Conservation (phyloP, 1,284 basidiomycete species). For the Leccinum pseudoinsigne region DNA sequence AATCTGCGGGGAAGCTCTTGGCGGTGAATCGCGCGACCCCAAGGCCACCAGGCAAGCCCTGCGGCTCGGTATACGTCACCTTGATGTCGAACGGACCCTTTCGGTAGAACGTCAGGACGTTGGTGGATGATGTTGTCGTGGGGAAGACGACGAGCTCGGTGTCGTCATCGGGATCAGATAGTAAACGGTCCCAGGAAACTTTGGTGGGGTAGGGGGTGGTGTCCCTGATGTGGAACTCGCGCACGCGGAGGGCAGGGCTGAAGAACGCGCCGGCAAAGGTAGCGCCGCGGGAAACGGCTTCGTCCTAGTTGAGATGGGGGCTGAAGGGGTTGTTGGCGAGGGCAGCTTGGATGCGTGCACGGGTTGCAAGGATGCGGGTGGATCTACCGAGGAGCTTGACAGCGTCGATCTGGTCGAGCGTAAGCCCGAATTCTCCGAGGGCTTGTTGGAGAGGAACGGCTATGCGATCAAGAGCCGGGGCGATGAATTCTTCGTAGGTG, state of each 20-base stretch:
- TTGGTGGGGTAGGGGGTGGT: slow-evolving; percentile 86
- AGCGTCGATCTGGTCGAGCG: no score
- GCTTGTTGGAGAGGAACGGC: no score
- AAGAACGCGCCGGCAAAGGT: slow-evolving; percentile 32
- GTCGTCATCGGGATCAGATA: slow-evolving; percentile 82
- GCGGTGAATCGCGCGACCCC: slow-evolving; percentile 71
- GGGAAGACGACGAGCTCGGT: slow-evolving; percentile 89
- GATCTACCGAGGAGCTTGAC: no score
- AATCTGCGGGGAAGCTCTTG: slow-evolving; percentile 72
- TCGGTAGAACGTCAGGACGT: slow-evolving; percentile 93
- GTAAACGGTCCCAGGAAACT: slow-evolving; percentile 78
- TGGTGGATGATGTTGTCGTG: slow-evolving; percentile 84
- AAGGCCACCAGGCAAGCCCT: slow-evolving; percentile 70
- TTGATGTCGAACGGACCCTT: slow-evolving; percentile 85
- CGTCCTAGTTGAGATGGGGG: slow-evolving; percentile 79
- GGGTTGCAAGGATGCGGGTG: no score
- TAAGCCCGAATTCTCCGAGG: no score
- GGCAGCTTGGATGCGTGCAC: no score
- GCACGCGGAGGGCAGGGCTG: slow-evolving; percentile 52
- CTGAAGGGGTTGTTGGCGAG: no score
- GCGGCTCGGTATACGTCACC: slow-evolving; percentile 75
- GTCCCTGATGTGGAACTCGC: slow-evolving; percentile 88
- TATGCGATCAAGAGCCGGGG: no score
- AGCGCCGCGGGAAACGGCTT: slow-evolving; percentile 90
- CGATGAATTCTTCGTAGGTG: no score